A percentile compares a stretch with the other conserved stretches of the same genome.
phyloP scores from a whole-genome alignment of 305 asterid genomes.

The Plantago coronopus region DNA sequence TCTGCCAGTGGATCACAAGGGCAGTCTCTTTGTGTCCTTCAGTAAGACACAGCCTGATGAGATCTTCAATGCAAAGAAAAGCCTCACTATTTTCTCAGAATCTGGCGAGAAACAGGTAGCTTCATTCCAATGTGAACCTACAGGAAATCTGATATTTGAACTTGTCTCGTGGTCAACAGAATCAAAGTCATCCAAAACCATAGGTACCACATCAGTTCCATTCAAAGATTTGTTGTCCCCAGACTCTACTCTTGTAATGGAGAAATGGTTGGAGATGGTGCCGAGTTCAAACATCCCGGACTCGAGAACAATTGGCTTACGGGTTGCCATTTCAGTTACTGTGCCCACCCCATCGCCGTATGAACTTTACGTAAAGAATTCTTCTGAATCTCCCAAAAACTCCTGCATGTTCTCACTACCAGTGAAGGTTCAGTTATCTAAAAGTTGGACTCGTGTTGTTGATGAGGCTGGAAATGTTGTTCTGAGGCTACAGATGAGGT shows the following conservation, averaged over 20 bases:
- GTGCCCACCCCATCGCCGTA: conserved; percentile 59
- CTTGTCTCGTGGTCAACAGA: conserved; percentile 42
- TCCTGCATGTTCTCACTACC: conserved; percentile 68
- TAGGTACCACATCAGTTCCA: conserved; percentile 57
- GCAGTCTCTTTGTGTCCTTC: conserved; percentile 55
- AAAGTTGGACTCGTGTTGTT: conserved; percentile 46
- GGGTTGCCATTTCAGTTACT: conserved; percentile 82
- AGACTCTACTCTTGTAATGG: conserved; percentile 50
- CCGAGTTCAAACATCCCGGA: conserved; percentile 45
- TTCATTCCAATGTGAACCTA: conserved; percentile 72
- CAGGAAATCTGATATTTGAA: conserved; percentile 61
- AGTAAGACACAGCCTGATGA: conserved; percentile 75
- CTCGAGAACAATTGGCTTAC: conserved; percentile 51
- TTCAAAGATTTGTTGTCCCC: conserved; percentile 51
- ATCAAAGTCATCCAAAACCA: conserved; percentile 39
- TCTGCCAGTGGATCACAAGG: conserved; percentile 56
- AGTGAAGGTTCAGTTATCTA: conserved; percentile 43
- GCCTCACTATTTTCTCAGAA: conserved; percentile 66
- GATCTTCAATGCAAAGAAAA: conserved; percentile 66
- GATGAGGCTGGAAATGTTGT: conserved; percentile 66
- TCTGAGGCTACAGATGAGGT: conserved; percentile 82
- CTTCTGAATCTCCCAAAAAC: conserved; percentile 48
- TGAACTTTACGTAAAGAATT: conserved; percentile 49
- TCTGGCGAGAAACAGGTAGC: conserved; percentile 79
- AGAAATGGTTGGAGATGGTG: conserved; percentile 82